Evolutionary conservation across 345 rosid genomes (phyloP).

Genomic region (Rhizophora apiculata): DNA sequence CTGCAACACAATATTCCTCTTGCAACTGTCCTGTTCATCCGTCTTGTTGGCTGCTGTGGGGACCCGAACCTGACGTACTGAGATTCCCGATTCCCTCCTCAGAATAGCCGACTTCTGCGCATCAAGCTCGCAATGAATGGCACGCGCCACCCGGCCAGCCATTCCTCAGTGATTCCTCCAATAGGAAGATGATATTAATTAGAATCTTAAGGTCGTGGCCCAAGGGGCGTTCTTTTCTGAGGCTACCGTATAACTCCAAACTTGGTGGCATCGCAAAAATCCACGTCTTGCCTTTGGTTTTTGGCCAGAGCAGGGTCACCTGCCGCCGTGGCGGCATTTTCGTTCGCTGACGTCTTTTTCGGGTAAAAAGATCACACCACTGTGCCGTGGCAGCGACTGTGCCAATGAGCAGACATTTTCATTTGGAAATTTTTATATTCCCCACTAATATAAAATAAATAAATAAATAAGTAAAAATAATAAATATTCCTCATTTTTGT

Average conservation of each 20-base stretch:
- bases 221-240: neutral
- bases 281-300: conserved; percentile 23
- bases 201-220: too few species aligned
- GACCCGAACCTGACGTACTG: conserved; percentile 24
- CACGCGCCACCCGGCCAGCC: conserved; percentile 53
- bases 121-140: conserved; percentile 35
- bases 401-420: conserved; percentile 1
- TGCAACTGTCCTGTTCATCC: conserved; percentile 40
- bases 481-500: too few species aligned
- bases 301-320: neutral
- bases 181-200: too few species aligned
- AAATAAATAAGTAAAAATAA: too few species aligned
- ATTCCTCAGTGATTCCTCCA: conserved; percentile 17
- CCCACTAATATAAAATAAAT: neutral
- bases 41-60: conserved; percentile 13
- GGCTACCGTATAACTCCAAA: neutral
- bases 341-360: conserved; percentile 21
- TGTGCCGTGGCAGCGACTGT: neutral
- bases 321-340: conserved; percentile 12
- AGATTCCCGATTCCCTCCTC: conserved; percentile 24
- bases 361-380: neutral
- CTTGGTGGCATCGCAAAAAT: conserved; percentile 1
- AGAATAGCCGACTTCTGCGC: conserved; percentile 7
- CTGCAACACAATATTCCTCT: conserved; percentile 53
- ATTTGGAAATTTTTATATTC: neutral